Evolutionary conservation across 768 basidiomycete genomes (phyloP), one percentile per base, ranked within the genome.

Genomic region (Brasilioporus rufonigricans): DNA sequence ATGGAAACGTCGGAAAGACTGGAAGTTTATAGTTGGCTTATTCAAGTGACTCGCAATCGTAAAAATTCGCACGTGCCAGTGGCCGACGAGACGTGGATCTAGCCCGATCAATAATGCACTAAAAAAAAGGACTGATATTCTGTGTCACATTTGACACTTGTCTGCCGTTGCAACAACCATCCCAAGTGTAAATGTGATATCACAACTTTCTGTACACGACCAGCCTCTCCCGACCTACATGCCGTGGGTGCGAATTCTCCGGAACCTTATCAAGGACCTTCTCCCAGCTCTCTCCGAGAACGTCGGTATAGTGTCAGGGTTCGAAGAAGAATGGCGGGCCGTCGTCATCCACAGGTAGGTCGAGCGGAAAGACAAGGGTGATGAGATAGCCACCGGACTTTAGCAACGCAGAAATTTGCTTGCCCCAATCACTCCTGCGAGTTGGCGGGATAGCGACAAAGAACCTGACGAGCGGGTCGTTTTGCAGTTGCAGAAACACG

Each of bases 401-500:
- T 48, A 85, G 67, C 16, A 90, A 65, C 16, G 73, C 69, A 2
- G 73, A 69, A 70, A 89, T 84, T 59, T 84, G 75, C 14, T 62
- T 58, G 1, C 79, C 88, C 87, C 86, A 89, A 18, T 76, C 76
- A 3, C 58, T 41, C 12, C 88, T 77, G 35, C 66, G 72, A 3
- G 69, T 54, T 0, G 84, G 87, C 0, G 81, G 82, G 21, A 91
- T 81, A 2, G 89, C 87, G 40, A 85, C 84, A 66, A 91, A 89
- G 72, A 89, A 55, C 19, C 62, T 67, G 33, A 36, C 18, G 26
- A 44, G 18, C 18, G n/a, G 19, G 39, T 44, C 29, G 19, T 33
- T 14, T 21, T 5, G 35, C 9, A 19, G 14, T 31, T 7, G 21
- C 12, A 27, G 19, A 45, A 36, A 26, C 9, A 47, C 0, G 6